Base-by-base conservation (phyloP, 2,329 filamentous ascomycete species). In the Phialophora chinensis region DNA sequence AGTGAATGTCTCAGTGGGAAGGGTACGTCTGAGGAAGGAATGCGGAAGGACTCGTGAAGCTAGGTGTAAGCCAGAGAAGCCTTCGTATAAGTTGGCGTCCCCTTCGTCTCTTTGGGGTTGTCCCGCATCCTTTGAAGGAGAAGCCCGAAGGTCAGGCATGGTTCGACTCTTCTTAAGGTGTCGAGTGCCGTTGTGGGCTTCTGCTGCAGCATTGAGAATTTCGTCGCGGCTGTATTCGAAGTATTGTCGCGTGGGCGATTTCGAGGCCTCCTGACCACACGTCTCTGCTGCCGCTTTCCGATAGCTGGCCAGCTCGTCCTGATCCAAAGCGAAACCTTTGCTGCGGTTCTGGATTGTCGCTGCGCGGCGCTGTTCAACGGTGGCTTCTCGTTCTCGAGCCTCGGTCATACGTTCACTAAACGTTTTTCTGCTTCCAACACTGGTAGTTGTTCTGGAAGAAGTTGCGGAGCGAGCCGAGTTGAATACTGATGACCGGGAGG, bases 351-450 rank as follows among this genome's bases (percentile, higher is more conserved):
- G 75, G 55, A 77, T 76, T 25, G 77, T 70, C 44, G 73, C 74
- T 59, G 80, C 77, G 50, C 75, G 75, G 55, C 75, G 78, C 57
- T 80, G 77, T 65, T 78, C 73, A 31, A 75, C 76, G 27, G 74
- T 74, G 62, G 77, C 79, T 33, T 81, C 79, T n/a, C 73, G 72
- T 23, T 76, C 74, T 55, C 81, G 87, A 44, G 88, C 89, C 58
- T 91, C 88, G 1, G 91, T 89, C 67, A 99, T 86, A 55, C 93
- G 85, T 77, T 98, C 93, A 75, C 91, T 97, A 78, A 98, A 99
- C 62, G 87, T 84, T 72, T 87, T 89, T 23, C 60, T 64, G 17
- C n/a, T 38, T 12, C 50, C 63, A 8, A n/a, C 31, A 20, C 20
- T 54, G 10, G 47, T 31, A 3, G 61, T 35, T 4, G 61, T 57